These are phyloP conservation scores for Talaromyces sp. DNA, from an alignment of 2,329 filamentous ascomycete species.

Conservation along the genomic window DNA sequence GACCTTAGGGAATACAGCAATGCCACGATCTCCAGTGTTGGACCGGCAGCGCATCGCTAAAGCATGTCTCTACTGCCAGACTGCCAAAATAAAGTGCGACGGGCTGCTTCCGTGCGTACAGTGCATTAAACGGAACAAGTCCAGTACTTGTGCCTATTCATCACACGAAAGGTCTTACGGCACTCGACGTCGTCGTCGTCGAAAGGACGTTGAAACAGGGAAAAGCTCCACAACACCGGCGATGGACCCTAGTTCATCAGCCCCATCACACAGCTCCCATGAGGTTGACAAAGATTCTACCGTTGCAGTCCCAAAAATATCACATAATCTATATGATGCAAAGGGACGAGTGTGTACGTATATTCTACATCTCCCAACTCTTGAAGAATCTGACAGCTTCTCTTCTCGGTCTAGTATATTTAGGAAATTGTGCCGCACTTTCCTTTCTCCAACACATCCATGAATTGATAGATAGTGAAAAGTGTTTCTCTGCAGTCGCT, in stretches of 20 bases:
- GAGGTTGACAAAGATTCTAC: neutral
- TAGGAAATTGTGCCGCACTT: neutral
- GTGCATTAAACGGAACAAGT: neutral
- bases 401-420: neutral
- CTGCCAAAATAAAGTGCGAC: neutral
- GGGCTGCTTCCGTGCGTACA: neutral
- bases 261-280: neutral
- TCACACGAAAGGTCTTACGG: neutral
- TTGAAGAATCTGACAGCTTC: neutral
- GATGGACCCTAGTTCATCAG: neutral
- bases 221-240: neutral
- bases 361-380: neutral
- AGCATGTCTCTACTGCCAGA: neutral
- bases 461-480: neutral
- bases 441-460: neutral
- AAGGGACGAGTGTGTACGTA: neutral
- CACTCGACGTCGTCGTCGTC: neutral
- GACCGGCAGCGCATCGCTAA: neutral
- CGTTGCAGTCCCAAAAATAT: neutral
- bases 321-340: neutral
- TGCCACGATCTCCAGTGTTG: neutral
- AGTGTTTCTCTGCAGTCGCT: neutral
- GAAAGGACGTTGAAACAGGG: neutral
- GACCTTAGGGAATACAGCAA: neutral
- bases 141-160: neutral